These are phyloP conservation scores for Angophora floribunda DNA, from an alignment of 345 rosid genomes.

Conservation along the genomic window DNA sequence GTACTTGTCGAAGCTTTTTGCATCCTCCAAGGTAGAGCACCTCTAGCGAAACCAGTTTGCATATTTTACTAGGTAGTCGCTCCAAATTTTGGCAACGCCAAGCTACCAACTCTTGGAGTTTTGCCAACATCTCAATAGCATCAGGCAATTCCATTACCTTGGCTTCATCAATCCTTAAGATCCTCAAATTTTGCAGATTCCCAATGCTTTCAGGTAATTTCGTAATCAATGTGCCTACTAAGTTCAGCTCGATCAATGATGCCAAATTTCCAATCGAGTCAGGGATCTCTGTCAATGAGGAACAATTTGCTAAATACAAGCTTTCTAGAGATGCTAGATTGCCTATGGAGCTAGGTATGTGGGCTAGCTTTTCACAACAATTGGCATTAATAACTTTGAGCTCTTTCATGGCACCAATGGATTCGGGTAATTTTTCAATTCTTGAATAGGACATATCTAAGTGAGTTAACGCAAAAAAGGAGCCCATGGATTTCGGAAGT, in stretches of 20 bases:
- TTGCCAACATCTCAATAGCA: background rate
- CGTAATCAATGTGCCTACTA: background rate
- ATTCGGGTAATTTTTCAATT: too few relatives aligned
- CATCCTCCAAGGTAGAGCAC: accelerated
- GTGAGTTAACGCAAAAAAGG: too few relatives aligned
- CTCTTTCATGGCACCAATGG: too few relatives aligned
- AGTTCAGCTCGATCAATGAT: background rate
- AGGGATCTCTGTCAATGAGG: too few relatives aligned
- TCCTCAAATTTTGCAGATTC: background rate
- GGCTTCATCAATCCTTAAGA: accelerated
- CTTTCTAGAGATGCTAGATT: too few relatives aligned
- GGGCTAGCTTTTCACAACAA: accelerated
- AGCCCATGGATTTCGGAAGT: too few relatives aligned
- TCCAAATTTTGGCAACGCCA: accelerated
- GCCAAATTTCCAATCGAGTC: background rate
- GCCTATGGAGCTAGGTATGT: too few relatives aligned
- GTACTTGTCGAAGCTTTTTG: background rate
- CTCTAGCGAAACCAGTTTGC: background rate
- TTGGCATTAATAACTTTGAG: too few relatives aligned
- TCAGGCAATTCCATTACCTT: background rate
- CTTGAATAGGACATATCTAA: too few relatives aligned
- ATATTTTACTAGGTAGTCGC: background rate
- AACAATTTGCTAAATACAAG: accelerated
- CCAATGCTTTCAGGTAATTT: background rate
- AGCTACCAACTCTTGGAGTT: background rate